A percentile compares a stretch with the other conserved stretches of the same genome.
These are phyloP conservation scores for Cyamopsis tetragonoloba DNA, from an alignment of 306 rosid species.

Conservation along the genomic window DNA sequence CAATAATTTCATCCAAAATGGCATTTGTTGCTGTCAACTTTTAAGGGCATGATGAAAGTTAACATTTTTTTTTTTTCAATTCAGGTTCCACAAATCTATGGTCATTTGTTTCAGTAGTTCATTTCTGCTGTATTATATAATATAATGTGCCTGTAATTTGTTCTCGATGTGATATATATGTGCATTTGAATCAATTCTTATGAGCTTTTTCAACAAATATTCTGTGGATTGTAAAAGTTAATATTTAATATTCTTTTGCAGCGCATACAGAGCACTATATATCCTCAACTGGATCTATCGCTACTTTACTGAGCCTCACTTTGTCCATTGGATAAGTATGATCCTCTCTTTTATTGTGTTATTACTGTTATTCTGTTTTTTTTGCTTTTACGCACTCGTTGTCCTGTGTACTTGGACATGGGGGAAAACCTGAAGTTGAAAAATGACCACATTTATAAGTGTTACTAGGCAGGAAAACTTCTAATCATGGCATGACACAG, in stretches of 20 bases:
- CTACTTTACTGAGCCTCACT: conserved; percentile 77
- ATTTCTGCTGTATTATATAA: not conserved
- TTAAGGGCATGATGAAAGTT: not conserved
- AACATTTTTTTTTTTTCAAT: not conserved
- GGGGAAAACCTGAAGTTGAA: too few species aligned
- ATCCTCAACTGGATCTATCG: conserved; percentile 87
- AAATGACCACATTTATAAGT: too few species aligned
- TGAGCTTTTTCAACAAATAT: conserved; percentile 8
- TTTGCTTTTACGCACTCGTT: not conserved
- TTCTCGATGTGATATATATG: not conserved
- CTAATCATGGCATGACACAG: too few species aligned
- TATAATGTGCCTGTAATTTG: not conserved
- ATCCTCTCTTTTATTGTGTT: conserved; percentile 20
- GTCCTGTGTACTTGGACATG: too few species aligned
- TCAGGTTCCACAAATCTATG: not conserved
- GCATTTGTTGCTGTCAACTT: not conserved
- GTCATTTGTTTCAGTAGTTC: not conserved
- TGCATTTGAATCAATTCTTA: conserved; percentile 12
- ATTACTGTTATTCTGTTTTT: not conserved
- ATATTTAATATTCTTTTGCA: conserved; percentile 36
- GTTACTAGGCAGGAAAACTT: too few species aligned
- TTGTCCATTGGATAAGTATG: conserved; percentile 85
- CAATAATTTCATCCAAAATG: conserved; percentile 1
- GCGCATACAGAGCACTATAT: conserved; percentile 80
- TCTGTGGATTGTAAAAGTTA: not conserved